These are phyloP conservation scores for Metschnikowia kofuensis DNA, from an alignment of 805 yeast genomes.

Conservation along the genomic window DNA sequence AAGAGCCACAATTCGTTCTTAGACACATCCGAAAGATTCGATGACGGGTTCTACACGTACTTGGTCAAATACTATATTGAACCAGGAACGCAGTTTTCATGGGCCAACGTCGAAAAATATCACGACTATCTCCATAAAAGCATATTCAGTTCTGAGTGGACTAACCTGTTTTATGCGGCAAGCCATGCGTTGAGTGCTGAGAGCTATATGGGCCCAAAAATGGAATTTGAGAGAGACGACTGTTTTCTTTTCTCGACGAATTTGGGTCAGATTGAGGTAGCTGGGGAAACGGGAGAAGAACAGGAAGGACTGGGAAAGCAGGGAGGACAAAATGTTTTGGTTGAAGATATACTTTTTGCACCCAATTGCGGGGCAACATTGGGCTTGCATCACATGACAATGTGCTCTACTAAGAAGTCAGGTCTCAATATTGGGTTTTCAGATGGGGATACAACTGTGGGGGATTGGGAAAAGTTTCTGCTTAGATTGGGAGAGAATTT, in stretches of 20 bases:
- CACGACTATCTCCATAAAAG: constrained; percentile 7
- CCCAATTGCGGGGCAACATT: constrained; percentile 9
- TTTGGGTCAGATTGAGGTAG: constrained; percentile 5
- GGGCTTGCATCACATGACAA: constrained; percentile 11
- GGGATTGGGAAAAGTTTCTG: constrained; percentile 8
- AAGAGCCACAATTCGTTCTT: constrained; percentile 5
- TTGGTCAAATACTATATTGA: constrained; percentile 6
- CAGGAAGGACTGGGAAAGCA: neutral
- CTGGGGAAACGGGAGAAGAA: neutral
- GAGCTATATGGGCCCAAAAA: constrained; percentile 2
- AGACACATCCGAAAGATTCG: neutral
- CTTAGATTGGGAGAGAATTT: constrained; percentile 1
- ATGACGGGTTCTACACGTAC: constrained; percentile 11
- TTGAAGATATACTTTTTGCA: constrained; percentile 8
- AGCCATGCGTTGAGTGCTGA: constrained; percentile 8
- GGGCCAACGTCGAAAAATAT: constrained; percentile 9
- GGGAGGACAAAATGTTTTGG: neutral
- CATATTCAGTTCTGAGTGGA: constrained; percentile 8
- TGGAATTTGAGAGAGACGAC: constrained; percentile 3
- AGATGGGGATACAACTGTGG: constrained; percentile 5
- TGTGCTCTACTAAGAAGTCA: constrained; percentile 7
- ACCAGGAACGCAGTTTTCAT: constrained; percentile 4
- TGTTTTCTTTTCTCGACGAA: constrained; percentile 9
- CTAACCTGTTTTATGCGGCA: constrained; percentile 7
- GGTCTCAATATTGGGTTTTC: constrained; percentile 8